Evolutionary conservation across 805 yeast genomes (phyloP), one percentile per base, ranked within the genome.

Genomic region (Kuraishia molischiana): DNA sequence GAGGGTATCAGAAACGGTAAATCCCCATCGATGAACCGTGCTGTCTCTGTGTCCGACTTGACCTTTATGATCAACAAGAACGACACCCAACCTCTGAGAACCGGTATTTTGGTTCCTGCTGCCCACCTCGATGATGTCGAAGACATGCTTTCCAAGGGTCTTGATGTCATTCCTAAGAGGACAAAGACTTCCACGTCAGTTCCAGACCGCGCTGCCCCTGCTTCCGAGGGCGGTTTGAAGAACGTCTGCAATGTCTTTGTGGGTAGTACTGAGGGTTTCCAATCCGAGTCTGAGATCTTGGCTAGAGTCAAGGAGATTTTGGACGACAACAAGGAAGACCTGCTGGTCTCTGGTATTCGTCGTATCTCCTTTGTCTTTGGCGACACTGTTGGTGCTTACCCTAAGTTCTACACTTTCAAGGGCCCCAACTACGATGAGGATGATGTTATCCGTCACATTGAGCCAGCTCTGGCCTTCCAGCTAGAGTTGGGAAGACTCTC

Each of bases 391-490:
- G 97, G 97, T 46, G 59, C 83, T 36, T 89, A 90, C 62, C 98
- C 98, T 51, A 85, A 83, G 61, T 92, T 90, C 69, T 92, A 80
- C 68, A 92, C 97, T 29, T 92, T 85, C 74, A 85, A 84, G 53
- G 95, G 90, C 44, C 95, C 95, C 37, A 71, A 72, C 28, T 92
- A 83, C 57, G 53, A 51, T 26, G 99, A 92, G 66, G 95, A 92
- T 66, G 77, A 80, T 62, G 89, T 89, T 17, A 84, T 92, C 58
- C 87, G 99, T 68, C 97, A 92, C 59, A 87, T 92, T 50, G 97
- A 92, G 62, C 99, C 99, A 19, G 96, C 97, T 31, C 71, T 90
- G 52, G 97, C 98, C 37, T 92, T 79, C 83, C 98, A 92, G 68
- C 74, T 92, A 49, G 99, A 92, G 65, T 72, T 92, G 45, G 90